Base-by-base conservation (phyloP, 495 filamentous ascomycete genomes). In the Talaromyces nanjingensis region DNA sequence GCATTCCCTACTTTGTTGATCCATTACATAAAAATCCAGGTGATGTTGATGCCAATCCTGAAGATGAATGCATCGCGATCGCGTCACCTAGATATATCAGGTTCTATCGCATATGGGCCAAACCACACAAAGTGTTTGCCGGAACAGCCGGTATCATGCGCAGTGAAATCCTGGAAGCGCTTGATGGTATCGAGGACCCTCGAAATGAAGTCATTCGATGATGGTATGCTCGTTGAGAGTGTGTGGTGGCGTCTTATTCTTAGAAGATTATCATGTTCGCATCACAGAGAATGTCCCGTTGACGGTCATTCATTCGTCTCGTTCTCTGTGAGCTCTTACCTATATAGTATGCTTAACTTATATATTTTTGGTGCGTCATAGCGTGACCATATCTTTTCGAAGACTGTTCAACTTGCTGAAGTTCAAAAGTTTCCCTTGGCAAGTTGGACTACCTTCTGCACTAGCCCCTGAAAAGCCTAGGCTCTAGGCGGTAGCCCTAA, bases 21-120 rank as follows among this genome's bases (percentile, higher is more conserved):
- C 34, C 53, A 20, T 6, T 6, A 4, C 22, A 7, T 39, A 12
- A 56, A 25, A 64, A 77, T 14, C 9, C 59, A 72, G 78, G 29
- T 80, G 81, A 62, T 77, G 82, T 33, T 79, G 77, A 1, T 69
- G 76, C 22, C 86, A 82, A 81, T 81, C 77, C 79, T n/a, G 83
- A 89, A 66, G 93, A 97, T 71, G 93, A 93, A 8, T 97, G 93
- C 71, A 90, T 98, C 65, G 90, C 97, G 39, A 89, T 98, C 59
- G 96, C 93, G 31, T 91, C 91, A 27, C 97, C 92, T 68, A 94
- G 97, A 75, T 88, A 91, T 71, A 90, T 98, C 72, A 93, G 94
- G 73, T 98, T 98, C 67, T 93, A 98, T 72, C 93, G 98, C 74
- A 86, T 98, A 11, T 98, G 92, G 96, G 81, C 80, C 14, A 85